A percentile compares a stretch with the other conserved stretches of the same genome.
These are phyloP conservation scores for Rickenella mellea DNA, from an alignment of 768 basidiomycete genomes.

Conservation along the genomic window DNA sequence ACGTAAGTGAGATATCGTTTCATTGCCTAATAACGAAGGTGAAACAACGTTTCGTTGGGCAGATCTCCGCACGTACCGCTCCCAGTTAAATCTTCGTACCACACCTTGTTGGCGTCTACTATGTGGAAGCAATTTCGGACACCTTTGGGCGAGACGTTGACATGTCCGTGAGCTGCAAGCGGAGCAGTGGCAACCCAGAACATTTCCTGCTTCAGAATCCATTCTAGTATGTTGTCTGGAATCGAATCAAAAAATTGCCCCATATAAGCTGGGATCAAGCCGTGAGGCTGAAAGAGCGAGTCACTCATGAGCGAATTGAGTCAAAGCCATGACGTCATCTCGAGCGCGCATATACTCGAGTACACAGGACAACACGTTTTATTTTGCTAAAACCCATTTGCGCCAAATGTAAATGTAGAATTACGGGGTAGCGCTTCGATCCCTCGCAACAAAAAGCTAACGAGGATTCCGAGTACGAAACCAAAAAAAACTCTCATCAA, in stretches of 20 bases:
- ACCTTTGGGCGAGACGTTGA: slow-evolving; percentile 65
- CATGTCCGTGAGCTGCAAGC: slow-evolving; percentile 42
- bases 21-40: slow-evolving; percentile 28
- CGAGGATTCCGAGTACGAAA: too few relatives aligned
- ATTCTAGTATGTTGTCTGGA: slow-evolving; percentile 39
- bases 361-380: too few relatives aligned
- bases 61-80: slow-evolving; percentile 37
- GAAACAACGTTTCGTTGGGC: not conserved
- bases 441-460: too few relatives aligned
- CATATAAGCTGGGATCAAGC: too few relatives aligned
- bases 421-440: too few relatives aligned
- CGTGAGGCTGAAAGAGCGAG: too few relatives aligned
- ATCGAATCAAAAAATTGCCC: slow-evolving; percentile 49
- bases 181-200: slow-evolving; percentile 70
- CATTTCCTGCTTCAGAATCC: slow-evolving; percentile 54
- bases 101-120: slow-evolving; percentile 40
- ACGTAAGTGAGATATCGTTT: slow-evolving; percentile 52
- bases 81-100: slow-evolving; percentile 71
- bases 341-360: too few relatives aligned
- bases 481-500: too few relatives aligned
- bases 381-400: too few relatives aligned
- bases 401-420: too few relatives aligned
- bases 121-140: slow-evolving; percentile 52
- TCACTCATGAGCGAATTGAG: too few relatives aligned
- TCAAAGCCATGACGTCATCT: too few relatives aligned